Evolutionary conservation across 345 rosid species (phyloP), one percentile per base, ranked within the genome.

Genomic region (Rhodamnia rubescens): DNA sequence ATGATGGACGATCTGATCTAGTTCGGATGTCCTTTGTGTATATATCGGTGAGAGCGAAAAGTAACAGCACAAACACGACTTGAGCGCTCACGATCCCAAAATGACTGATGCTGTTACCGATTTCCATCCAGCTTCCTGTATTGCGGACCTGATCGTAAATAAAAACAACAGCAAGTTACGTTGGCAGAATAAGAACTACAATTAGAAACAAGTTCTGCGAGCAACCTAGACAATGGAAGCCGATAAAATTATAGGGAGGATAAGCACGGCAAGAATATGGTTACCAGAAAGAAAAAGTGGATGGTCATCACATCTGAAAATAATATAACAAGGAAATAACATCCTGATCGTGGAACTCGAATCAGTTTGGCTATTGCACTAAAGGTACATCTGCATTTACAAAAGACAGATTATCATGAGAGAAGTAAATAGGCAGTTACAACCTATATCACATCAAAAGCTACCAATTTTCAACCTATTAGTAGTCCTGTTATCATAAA

Each of bases 61-160:
- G 99, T 85, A 95, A 86, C 57, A 97, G 94, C 86, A 95, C 98
- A 84, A 95, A 96, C 53, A 96, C 98, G 32, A 96, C 99, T 90
- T 95, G 99, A 20, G 99, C 99, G 85, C 99, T 97, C 96, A 94
- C 89, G 1, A 95, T 95, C 85, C 99, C 98, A 83, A 95, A 95
- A 87, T 96, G 98, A 90, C 99, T 96, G 87, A 96, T 96, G 92
- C 96, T 94, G 87, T 95, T 97, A 53, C 99, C 98, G 1, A 97
- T 97, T 80, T 97, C 99, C 99, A 95, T 97, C 99, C 99, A 97
- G 87, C 99, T 97, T 88, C 98, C 98, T 15, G 95, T 94, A 86
- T 94, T 95, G 82, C 89, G 90, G 58, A 97, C 98, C 99, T 96
- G 94, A 87, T 64, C 4, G 64, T 32, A 64, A 64, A 64, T 32